Evolutionary conservation across 179 eudicot species (phyloP).

Genomic region (Nepenthes alata): DNA sequence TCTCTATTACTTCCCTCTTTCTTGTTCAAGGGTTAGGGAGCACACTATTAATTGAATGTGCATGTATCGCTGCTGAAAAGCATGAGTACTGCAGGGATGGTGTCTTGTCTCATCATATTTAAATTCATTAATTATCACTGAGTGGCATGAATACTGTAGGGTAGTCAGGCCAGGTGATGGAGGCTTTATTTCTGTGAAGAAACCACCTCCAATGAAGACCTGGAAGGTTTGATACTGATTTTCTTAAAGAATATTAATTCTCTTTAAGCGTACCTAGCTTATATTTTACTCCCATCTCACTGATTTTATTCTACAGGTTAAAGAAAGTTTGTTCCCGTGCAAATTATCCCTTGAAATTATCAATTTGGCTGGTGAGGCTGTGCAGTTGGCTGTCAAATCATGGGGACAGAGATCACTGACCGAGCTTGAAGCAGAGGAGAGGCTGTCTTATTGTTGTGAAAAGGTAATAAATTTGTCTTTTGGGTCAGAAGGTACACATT

Average conservation of each 20-base stretch:
- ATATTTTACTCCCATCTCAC: neutral
- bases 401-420: conserved; percentile 85
- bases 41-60: no score
- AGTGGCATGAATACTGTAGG: conserved; percentile 38
- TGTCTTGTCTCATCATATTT: no score
- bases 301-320: conserved; percentile 43
- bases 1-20: no score
- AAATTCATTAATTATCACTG: neutral
- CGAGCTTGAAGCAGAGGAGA: conserved; percentile 95
- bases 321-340: conserved; percentile 85
- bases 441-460: conserved; percentile 86
- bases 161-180: conserved; percentile 81
- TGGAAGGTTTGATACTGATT: conserved; percentile 65
- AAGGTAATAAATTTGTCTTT: conserved; percentile 42
- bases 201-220: conserved; percentile 51
- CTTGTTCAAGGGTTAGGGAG: no score
- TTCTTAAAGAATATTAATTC: neutral
- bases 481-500: neutral
- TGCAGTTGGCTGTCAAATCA: conserved; percentile 57
- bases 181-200: conserved; percentile 73
- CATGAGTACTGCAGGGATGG: no score
- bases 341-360: conserved; percentile 44
- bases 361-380: conserved; percentile 69
- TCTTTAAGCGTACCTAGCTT: neutral
- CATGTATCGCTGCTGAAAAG: no score